Percentiles rank a stretch among this genome's conserved stretches.
These are phyloP conservation scores for Ceratobasidium sp. DNA, from an alignment of 1,284 basidiomycete species.

Conservation along the genomic window DNA sequence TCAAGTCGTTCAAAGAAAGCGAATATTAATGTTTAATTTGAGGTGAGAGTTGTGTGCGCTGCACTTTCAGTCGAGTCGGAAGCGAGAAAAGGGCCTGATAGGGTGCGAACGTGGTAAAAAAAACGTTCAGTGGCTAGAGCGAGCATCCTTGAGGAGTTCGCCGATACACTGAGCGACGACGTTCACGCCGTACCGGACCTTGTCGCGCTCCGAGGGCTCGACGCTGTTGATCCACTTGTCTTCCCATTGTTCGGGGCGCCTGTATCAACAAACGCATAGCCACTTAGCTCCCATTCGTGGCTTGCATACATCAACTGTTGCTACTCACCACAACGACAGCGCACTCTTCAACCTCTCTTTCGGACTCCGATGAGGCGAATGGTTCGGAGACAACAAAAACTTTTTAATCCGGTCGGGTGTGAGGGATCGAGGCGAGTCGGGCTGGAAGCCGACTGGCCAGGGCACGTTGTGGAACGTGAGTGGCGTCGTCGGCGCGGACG, in stretches of 20 bases:
- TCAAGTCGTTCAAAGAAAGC: conserved; percentile 13
- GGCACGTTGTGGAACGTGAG: conserved; percentile 44
- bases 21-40: conserved; percentile 25
- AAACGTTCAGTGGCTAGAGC: neutral
- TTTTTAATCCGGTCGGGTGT: conserved; percentile 32
- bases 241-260: conserved; percentile 44
- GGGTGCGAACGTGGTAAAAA: neutral
- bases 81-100: neutral
- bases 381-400: conserved; percentile 34
- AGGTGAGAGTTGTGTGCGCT: conserved; percentile 12
- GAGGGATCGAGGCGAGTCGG: conserved; percentile 37
- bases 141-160: conserved; percentile 40
- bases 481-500: conserved; percentile 33
- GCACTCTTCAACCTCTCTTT: conserved; percentile 39
- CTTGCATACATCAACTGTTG: neutral
- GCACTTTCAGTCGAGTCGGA: neutral
- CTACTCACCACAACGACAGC: conserved; percentile 38
- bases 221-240: conserved; percentile 42
- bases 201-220: conserved; percentile 38
- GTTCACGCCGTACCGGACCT: conserved; percentile 39
- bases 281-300: conserved; percentile 16
- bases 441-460: conserved; percentile 42
- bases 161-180: conserved; percentile 38
- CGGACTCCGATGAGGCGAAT: conserved; percentile 30
- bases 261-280: neutral